Conservation (phyloP, 2,329 filamentous ascomycete genomes). For the Neonectria neomacrospora region DNA sequence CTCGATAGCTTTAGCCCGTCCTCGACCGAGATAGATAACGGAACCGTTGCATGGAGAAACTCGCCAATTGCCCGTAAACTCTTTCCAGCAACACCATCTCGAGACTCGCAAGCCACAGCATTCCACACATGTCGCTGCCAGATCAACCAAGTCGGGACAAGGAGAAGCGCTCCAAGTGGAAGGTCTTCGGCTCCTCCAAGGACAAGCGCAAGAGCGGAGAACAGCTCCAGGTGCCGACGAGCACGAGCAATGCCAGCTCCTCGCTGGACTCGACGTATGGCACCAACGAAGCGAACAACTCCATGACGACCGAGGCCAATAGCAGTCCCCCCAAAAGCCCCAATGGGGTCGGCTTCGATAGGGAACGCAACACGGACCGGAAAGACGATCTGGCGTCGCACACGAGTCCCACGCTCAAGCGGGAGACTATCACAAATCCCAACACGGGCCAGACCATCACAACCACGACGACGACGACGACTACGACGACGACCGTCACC, state of each 20-base stretch:
- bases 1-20: neutral
- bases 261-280: slow-evolving; percentile 39
- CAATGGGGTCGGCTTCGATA: slow-evolving; percentile 13
- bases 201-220: slow-evolving; percentile 36
- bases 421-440: slow-evolving; percentile 33
- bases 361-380: neutral
- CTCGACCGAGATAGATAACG: neutral
- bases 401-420: slow-evolving; percentile 29
- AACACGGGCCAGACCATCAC: slow-evolving; percentile 42
- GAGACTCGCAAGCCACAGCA: too few relatives aligned
- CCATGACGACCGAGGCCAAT: slow-evolving; percentile 37
- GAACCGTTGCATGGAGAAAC: neutral
- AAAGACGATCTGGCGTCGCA: slow-evolving; percentile 12
- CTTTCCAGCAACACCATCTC: neutral
- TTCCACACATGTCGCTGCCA: slow-evolving; percentile 17
- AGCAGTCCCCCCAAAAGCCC: slow-evolving; percentile 24
- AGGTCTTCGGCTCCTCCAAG: slow-evolving; percentile 40
- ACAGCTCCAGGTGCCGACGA: slow-evolving; percentile 6
- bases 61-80: neutral
- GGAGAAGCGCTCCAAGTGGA: slow-evolving; percentile 43
- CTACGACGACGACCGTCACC: slow-evolving; percentile 45
- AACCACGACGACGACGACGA: slow-evolving; percentile 38
- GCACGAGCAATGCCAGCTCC: slow-evolving; percentile 4
- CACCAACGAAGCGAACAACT: slow-evolving; percentile 41
- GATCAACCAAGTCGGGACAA: slow-evolving; percentile 27